Conservation (phyloP, 192 early-diverging fungal species). For the Backusella liffmaniae region DNA sequence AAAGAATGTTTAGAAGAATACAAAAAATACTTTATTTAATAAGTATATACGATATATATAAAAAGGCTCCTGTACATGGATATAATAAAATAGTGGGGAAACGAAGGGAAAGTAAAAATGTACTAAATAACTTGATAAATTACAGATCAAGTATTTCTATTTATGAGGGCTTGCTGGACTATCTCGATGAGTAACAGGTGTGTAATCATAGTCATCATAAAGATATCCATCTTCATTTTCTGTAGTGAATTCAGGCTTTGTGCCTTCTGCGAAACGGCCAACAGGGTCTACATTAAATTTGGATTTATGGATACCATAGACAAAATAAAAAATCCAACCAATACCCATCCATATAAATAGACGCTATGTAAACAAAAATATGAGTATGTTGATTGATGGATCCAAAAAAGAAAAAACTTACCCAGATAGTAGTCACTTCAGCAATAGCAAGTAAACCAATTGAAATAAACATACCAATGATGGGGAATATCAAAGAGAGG, state of each 20-base stretch:
- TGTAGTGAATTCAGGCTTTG: neutral
- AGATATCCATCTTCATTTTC: neutral
- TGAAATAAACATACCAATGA: slow-evolving; percentile 57
- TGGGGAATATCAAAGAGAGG: slow-evolving; percentile 55
- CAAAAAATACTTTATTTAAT: neutral
- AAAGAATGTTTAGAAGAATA: neutral
- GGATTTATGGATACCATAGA: slow-evolving; percentile 67
- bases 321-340: slow-evolving; percentile 73
- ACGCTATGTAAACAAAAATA: slow-evolving; percentile 31
- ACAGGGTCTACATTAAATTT: slow-evolving; percentile 48
- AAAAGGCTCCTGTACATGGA: neutral
- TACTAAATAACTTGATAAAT: neutral
- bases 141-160: neutral
- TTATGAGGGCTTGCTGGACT: neutral
- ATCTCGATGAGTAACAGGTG: neutral
- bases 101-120: neutral
- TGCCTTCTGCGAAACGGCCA: slow-evolving; percentile 18
- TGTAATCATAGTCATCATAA: neutral
- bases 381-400: slow-evolving; percentile 33
- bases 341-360: slow-evolving; percentile 77
- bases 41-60: neutral
- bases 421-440: slow-evolving; percentile 59
- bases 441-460: slow-evolving; percentile 68
- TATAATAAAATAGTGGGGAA: neutral
- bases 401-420: slow-evolving; percentile 36